Base-by-base conservation (phyloP, 371 early-diverging fungal genomes). In the Syncephalastrum contaminatum region DNA sequence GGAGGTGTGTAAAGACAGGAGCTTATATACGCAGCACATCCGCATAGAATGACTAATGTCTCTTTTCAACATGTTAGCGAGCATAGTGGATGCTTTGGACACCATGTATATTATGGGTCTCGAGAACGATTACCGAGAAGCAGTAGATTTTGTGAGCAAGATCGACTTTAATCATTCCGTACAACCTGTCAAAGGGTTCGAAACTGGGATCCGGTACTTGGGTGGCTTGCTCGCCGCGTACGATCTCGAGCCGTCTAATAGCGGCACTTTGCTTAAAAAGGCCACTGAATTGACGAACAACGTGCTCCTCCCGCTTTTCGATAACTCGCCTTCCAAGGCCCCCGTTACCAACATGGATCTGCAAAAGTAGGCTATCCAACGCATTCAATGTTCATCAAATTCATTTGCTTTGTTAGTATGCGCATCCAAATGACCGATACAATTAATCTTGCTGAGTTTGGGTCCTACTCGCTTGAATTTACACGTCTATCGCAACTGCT, bases 381-480 rank as follows among this genome's bases (percentile, higher is more conserved):
- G 13, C 15, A 4, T 16, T 48, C 14, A 10, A 20, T 30, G 24
- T 12, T 16, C 10, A 13, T 18, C 24, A 8, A 30, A 7, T 48
- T 48, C 25, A 3, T 7, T 3, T 25, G 25, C 25, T 25, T 7
- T 25, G 7, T 25, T 25, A 25, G 25, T 25, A 25, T 25, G 25
- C 25, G 25, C 5, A 25, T 48, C 19, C 48, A 48, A 22, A 21
- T 18, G 48, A 41, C 52, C 13, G 48, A 53, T 14, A 46, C 45
- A 6, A 61, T 70, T 19, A 62, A 62, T 36, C 49, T 75, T 10
- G 95, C 95, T 4, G 94, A 95, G 53, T 86, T 91, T 27, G 95
- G 94, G 21, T 86, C 93, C 0, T 72, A 95, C 39, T 69, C 89
- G 43, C 70, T 97, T 46, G 97, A 97, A 67, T 93, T 92, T 62